Evolutionary conservation across 2,329 filamentous ascomycete species (phyloP).

Genomic region (Fonsecaea monophora): DNA sequence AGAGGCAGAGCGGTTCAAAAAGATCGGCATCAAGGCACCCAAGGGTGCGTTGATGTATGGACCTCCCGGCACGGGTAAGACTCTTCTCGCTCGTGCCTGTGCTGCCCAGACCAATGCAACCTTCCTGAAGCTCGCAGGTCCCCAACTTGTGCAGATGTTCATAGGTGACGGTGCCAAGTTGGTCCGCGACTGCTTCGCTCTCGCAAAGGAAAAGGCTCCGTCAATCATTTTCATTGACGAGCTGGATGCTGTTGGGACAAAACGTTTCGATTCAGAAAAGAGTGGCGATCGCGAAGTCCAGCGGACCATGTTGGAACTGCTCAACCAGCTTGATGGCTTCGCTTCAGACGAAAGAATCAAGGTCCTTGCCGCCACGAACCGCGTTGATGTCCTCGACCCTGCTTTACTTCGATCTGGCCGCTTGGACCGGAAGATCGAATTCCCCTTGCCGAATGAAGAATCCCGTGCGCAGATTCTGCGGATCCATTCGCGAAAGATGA

Average conservation of each 20-base stretch:
- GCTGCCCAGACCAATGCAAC: conserved; percentile 98
- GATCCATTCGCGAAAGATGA: conserved; percentile 99
- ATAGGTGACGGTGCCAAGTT: conserved; percentile 98
- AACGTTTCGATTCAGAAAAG: conserved; percentile 98
- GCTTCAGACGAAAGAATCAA: conserved; percentile 97
- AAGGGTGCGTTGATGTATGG: conserved; percentile 99
- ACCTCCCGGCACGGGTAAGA: conserved; percentile 58
- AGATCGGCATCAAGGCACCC: conserved; percentile 98
- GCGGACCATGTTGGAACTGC: conserved; percentile 96
- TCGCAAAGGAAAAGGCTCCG: conserved; percentile 98
- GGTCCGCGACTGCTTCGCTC: conserved; percentile 93
- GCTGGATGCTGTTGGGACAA: conserved; percentile 95
- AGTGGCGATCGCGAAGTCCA: conserved; percentile 97
- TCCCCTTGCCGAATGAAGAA: conserved; percentile 97
- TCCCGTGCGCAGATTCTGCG: conserved; percentile 94
- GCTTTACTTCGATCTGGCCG: conserved; percentile 89
- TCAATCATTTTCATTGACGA: conserved; percentile 99
- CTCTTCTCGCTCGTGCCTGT: conserved; percentile 83
- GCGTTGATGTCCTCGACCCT: conserved; percentile 91
- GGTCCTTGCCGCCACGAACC: conserved; percentile 92
- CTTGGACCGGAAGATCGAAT: conserved; percentile 96
- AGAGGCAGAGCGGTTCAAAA: conserved; percentile 98
- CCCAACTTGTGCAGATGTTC: conserved; percentile 99
- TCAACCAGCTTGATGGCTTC: conserved; percentile 98
- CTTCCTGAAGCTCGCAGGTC: conserved; percentile 96